phyloP scores from a whole-genome alignment of 495 filamentous ascomycete species.

The Parachaetomium inaequale region DNA sequence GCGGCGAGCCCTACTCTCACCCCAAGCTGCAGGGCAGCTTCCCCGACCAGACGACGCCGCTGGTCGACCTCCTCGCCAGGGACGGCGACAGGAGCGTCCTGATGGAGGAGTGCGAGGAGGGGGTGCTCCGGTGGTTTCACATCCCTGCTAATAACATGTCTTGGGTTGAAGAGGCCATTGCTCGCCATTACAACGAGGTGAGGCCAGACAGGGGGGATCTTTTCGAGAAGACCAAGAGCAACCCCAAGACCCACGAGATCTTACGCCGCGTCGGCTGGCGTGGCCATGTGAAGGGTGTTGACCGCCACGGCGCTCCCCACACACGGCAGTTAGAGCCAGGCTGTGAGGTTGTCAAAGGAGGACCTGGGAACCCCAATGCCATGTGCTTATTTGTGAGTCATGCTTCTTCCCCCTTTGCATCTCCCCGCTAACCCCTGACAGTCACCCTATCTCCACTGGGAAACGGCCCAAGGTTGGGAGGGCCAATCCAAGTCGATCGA shows the following conservation, averaged over 20 bases:
- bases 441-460: slow-evolving; percentile 21
- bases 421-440: background rate
- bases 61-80: slow-evolving; percentile 16
- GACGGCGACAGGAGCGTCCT: slow-evolving; percentile 11
- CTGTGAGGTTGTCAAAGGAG: slow-evolving; percentile 14
- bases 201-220: slow-evolving; percentile 15
- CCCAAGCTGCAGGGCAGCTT: slow-evolving; percentile 15
- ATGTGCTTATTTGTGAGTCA: slow-evolving; percentile 13
- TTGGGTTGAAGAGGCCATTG: slow-evolving; percentile 20
- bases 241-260: slow-evolving; percentile 18
- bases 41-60: slow-evolving; percentile 15
- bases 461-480: slow-evolving; percentile 14
- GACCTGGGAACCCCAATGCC: background rate
- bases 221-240: slow-evolving; percentile 14
- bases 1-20: slow-evolving; percentile 11
- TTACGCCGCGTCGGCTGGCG: slow-evolving; percentile 18
- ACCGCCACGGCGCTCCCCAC: slow-evolving; percentile 15
- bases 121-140: slow-evolving; percentile 19
- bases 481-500: slow-evolving; percentile 15
- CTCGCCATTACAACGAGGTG: slow-evolving; percentile 19
- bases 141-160: slow-evolving; percentile 17
- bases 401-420: background rate
- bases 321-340: slow-evolving; percentile 12
- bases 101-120: slow-evolving; percentile 14
- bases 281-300: slow-evolving; percentile 13